Conservation (phyloP, 2,329 filamentous ascomycete genomes). For the Endoconidiophora laricicola region DNA sequence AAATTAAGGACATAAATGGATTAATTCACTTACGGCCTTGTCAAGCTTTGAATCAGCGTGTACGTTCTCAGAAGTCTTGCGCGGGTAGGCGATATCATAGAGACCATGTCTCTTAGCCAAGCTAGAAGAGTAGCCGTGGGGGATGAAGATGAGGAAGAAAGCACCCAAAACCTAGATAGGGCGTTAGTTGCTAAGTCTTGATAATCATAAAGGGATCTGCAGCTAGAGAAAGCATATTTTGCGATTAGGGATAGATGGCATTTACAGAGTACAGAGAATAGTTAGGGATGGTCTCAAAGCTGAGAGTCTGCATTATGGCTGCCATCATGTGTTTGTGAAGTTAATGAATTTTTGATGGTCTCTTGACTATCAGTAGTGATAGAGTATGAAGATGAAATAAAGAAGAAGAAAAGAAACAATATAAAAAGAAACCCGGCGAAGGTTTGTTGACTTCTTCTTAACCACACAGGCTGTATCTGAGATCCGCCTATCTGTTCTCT, state of each 20-base stretch:
- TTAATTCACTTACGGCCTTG: slow-evolving; percentile 16
- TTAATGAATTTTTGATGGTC: background rate
- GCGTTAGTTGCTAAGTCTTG: too few relatives aligned
- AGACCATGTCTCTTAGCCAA: slow-evolving; percentile 17
- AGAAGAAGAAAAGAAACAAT: too few relatives aligned
- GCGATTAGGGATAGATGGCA: background rate
- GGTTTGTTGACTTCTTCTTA: too few relatives aligned
- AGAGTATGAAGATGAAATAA: too few relatives aligned
- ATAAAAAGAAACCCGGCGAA: too few relatives aligned
- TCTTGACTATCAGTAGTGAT: too few relatives aligned
- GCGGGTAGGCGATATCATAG: slow-evolving; percentile 25
- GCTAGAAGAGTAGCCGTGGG: slow-evolving; percentile 21
- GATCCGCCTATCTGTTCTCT: too few relatives aligned
- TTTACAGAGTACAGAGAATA: slow-evolving; percentile 5
- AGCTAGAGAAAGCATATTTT: background rate
- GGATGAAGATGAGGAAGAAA: slow-evolving; percentile 21
- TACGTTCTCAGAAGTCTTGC: slow-evolving; percentile 20
- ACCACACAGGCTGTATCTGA: too few relatives aligned
- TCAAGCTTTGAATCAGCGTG: slow-evolving; percentile 14
- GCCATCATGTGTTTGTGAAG: background rate
- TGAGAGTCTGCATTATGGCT: background rate
- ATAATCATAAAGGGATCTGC: background rate
- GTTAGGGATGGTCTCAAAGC: background rate
- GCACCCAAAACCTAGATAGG: slow-evolving; percentile 24
- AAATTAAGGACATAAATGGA: too few relatives aligned